Evolutionary conservation across 257 asterid species (phyloP).

Genomic region (Plectranthus barbatus): DNA sequence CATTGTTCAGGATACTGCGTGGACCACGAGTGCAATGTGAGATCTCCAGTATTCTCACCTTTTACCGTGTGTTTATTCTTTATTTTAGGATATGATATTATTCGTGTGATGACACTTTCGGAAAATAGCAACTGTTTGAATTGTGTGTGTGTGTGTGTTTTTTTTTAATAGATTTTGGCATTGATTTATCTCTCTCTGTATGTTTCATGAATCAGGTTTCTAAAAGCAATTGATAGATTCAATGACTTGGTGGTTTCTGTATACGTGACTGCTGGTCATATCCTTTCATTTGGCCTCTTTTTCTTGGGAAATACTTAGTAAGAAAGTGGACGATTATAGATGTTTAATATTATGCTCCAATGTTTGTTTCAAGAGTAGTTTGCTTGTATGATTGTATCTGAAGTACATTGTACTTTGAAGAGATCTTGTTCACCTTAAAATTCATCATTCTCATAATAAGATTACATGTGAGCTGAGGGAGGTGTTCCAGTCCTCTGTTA

Average conservation of each 20-base stretch:
- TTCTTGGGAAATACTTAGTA: neutral
- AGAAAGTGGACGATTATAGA: too few species aligned
- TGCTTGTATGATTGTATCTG: neutral
- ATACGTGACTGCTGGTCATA: slow-evolving; percentile 97
- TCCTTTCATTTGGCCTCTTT: slow-evolving; percentile 38
- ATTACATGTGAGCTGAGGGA: neutral
- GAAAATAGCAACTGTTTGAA: neutral
- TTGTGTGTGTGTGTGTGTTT: too few species aligned
- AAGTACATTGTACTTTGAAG: neutral
- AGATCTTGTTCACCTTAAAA: neutral
- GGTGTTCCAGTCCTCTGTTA: neutral
- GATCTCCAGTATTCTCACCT: slow-evolving; percentile 20
- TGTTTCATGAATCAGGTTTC: slow-evolving; percentile 50
- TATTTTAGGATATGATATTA: neutral
- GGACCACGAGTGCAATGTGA: slow-evolving; percentile 98
- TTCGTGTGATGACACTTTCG: neutral
- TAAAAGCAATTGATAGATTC: slow-evolving; percentile 75
- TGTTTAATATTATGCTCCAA: neutral
- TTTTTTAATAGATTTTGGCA: neutral
- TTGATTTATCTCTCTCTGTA: neutral
- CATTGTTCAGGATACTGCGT: slow-evolving; percentile 88
- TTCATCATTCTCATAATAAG: neutral
- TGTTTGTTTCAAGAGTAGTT: neutral
- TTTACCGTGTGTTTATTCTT: neutral
- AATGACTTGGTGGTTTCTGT: slow-evolving; percentile 93